phyloP scores from a whole-genome alignment of 139 green algal species.

The Chlamydomonas incerta region DNA sequence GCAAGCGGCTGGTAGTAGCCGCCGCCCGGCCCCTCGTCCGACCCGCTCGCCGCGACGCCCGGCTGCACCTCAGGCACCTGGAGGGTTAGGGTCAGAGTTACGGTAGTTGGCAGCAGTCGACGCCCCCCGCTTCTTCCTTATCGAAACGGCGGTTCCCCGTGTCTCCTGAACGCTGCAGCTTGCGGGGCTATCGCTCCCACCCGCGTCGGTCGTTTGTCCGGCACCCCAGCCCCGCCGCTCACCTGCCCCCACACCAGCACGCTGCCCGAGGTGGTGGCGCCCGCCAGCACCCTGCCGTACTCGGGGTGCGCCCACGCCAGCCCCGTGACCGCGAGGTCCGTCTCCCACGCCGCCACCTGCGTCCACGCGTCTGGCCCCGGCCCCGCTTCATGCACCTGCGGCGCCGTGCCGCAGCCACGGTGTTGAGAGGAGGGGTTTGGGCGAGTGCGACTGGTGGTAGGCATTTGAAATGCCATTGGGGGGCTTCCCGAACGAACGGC shows the following conservation, averaged over 20 bases:
- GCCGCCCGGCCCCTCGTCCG: not conserved
- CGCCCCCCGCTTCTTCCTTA: too few species aligned
- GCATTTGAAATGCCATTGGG: too few species aligned
- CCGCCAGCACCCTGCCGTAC: conserved; percentile 46
- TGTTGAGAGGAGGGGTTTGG: not conserved
- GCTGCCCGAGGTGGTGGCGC: conserved; percentile 22
- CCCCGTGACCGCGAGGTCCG: not conserved
- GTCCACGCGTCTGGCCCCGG: not conserved
- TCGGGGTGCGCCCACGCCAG: conserved; percentile 58
- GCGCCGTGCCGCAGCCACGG: not conserved
- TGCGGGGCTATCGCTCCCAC: too few species aligned
- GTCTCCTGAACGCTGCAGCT: too few species aligned
- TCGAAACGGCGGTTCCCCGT: too few species aligned
- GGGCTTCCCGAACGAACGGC: too few species aligned
- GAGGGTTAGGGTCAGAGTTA: too few species aligned
- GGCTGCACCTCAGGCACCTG: conserved; percentile 11
- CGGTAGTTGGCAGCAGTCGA: too few species aligned
- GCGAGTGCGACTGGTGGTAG: too few species aligned
- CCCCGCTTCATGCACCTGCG: conserved; percentile 9
- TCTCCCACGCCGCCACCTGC: conserved; percentile 15
- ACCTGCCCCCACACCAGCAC: conserved; percentile 45
- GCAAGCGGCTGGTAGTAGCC: conserved; percentile 15
- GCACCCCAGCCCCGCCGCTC: too few species aligned
- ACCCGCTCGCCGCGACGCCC: not conserved
- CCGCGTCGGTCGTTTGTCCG: too few species aligned